Conservation (phyloP, 23 red algal genomes). For the Agarophyton chilense region DNA sequence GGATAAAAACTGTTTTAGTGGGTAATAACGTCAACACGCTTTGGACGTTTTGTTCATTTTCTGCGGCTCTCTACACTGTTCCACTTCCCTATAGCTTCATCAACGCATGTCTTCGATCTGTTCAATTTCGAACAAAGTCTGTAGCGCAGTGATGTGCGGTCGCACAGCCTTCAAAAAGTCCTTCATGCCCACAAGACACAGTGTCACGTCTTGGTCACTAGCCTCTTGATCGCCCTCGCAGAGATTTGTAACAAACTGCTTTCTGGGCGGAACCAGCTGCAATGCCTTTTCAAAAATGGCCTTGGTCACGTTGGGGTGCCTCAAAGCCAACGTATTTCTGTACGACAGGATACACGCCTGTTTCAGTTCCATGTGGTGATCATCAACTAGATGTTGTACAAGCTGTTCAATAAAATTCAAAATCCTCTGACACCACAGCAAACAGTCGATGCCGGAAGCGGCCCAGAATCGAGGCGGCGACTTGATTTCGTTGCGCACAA, state of each 20-base stretch:
- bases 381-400: conserved; percentile 26
- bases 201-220: conserved; percentile 2
- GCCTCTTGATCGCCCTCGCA: background rate
- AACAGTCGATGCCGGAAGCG: conserved; percentile 37
- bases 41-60: too few species aligned
- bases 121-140: conserved; percentile 56
- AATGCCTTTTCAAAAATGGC: conserved; percentile 49
- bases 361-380: conserved; percentile 32
- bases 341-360: conserved; percentile 41
- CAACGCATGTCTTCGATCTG: conserved; percentile 25
- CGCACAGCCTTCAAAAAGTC: conserved; percentile 30
- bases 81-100: conserved; percentile 21
- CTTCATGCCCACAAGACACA: conserved; percentile 54
- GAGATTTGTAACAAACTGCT: conserved; percentile 27
- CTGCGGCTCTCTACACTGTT: too few species aligned
- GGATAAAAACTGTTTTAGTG: background rate
- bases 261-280: conserved; percentile 37
- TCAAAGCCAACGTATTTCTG: conserved; percentile 40
- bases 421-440: conserved; percentile 51
- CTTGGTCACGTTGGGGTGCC: conserved; percentile 48
- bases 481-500: conserved; percentile 49
- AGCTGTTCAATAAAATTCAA: conserved; percentile 32
- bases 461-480: conserved; percentile 57
- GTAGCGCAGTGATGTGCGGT: conserved; percentile 29
- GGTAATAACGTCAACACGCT: background rate